A percentile compares a stretch with the other conserved stretches of the same genome.
Evolutionary conservation across 208 protist genomes (phyloP).

Genomic region (Acanthamoeba castellanii): DNA sequence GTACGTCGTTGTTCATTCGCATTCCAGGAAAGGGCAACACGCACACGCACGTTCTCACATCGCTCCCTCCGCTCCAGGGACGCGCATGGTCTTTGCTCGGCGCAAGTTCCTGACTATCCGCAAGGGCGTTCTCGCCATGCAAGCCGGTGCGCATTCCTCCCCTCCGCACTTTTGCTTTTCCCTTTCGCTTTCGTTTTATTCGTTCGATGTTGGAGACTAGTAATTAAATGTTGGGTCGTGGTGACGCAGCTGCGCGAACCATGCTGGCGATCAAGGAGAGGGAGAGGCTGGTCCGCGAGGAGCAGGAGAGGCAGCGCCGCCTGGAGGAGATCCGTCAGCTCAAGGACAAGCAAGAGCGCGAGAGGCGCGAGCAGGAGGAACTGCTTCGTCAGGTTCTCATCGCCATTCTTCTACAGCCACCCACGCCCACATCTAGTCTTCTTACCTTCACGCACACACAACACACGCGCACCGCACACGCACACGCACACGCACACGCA

Average conservation of each 20-base stretch:
- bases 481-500: background rate
- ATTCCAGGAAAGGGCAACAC: background rate
- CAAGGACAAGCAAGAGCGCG: slow-evolving; percentile 70
- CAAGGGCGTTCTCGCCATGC: slow-evolving; percentile 39
- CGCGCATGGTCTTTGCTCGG: slow-evolving; percentile 47
- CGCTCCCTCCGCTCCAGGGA: background rate
- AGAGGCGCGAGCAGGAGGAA: slow-evolving; percentile 64
- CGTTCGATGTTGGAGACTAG: too few species aligned
- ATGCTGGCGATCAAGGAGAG: slow-evolving; percentile 74
- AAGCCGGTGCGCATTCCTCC: slow-evolving; percentile 4
- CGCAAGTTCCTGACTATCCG: slow-evolving; percentile 34
- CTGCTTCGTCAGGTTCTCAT: background rate
- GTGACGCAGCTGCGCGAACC: background rate
- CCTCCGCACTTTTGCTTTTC: too few species aligned
- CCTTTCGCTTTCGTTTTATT: background rate
- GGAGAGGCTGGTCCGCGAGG: background rate
- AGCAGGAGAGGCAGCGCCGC: slow-evolving; percentile 64
- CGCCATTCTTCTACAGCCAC: background rate
- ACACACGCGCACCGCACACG: background rate
- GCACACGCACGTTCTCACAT: background rate
- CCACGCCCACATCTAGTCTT: background rate
- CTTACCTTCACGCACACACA: background rate
- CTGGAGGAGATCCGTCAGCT: slow-evolving; percentile 56
- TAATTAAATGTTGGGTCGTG: background rate
- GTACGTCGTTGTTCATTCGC: background rate